Evolutionary conservation across 148 eudicot genomes (phyloP), one percentile per base, ranked within the genome.

Genomic region (Rhododendron ovatum): DNA sequence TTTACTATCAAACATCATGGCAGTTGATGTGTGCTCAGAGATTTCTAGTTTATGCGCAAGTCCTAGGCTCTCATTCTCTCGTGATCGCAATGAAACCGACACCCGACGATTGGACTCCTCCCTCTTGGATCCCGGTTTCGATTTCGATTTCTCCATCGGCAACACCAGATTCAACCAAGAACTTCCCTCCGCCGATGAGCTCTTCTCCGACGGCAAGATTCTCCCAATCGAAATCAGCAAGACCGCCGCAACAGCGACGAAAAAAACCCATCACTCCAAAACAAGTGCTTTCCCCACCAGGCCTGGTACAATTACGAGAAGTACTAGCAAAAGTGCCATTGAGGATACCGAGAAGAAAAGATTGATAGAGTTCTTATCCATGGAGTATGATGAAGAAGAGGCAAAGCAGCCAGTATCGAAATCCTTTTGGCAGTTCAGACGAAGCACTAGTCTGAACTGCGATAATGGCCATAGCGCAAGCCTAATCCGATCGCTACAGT

Each of bases 181-280:
- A 65, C 79, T 94, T 3, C 90, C 95, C 1, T 90, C 96, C 3
- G 99, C 99, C 0, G 99, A 96, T 47, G 96, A 96, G 88, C 95
- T 96, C 74, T 95, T 96, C 78, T 89, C 91, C 69, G 81, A 94
- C 63, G 98, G 98, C 20, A 94, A 91, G 65, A 91, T 95, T 87
- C 88, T 92, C 24, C 98, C 98, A 13, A 84, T 84, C 26, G 45
- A 86, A 35, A 83, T 93, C 83, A 92, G 78, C 55, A 78, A 75
- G 3, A 79, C 80, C 33, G 77, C 22, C 15, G 57, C 12, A 1
- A 3, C 18, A 3, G 73, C 51, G 17, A 83, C 59, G 45, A 87
- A 73, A 67, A 85, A 85, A 82, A 47, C 30, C 17, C 78, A 45
- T 35, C 55, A 37, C 24, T 81, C 50, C 39, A 71, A 71, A 71